Conservation (phyloP, 1,139 yeast species). For the Debaryomyces robertsiae region DNA sequence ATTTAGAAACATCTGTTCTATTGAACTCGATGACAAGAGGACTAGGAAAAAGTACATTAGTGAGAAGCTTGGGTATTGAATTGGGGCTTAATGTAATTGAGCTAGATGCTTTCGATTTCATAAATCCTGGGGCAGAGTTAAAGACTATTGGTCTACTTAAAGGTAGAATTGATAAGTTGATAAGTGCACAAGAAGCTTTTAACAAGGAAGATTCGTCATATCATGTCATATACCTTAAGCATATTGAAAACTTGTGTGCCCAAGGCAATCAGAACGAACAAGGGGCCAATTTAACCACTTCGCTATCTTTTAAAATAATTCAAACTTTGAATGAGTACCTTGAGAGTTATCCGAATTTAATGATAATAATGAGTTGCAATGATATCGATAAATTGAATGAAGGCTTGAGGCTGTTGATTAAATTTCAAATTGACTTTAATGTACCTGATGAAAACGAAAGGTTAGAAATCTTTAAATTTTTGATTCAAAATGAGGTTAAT, state of each 20-base stretch:
- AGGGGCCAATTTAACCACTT: conserved; percentile 54
- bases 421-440: conserved; percentile 72
- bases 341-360: conserved; percentile 35
- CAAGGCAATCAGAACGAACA: conserved; percentile 66
- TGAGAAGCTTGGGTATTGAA: conserved; percentile 55
- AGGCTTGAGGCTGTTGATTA: conserved; percentile 64
- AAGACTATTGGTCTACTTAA: conserved; percentile 77
- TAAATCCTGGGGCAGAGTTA: conserved; percentile 69
- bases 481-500: conserved; percentile 32
- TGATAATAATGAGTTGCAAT: conserved; percentile 70
- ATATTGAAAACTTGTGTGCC: conserved; percentile 72
- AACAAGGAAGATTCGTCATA: conserved; percentile 24
- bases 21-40: conserved; percentile 72
- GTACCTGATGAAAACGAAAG: conserved; percentile 85
- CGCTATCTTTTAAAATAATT: conserved; percentile 60
- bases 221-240: conserved; percentile 62
- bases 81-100: conserved; percentile 71
- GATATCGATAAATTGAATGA: conserved; percentile 74
- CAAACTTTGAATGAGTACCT: conserved; percentile 62
- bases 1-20: conserved; percentile 63
- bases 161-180: conserved; percentile 70
- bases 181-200: conserved; percentile 21
- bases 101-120: conserved; percentile 66
- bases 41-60: conserved; percentile 74
- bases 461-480: conserved; percentile 56